Conservation (phyloP, 2,329 filamentous ascomycete species). For the Hymenoscyphus linearis region DNA sequence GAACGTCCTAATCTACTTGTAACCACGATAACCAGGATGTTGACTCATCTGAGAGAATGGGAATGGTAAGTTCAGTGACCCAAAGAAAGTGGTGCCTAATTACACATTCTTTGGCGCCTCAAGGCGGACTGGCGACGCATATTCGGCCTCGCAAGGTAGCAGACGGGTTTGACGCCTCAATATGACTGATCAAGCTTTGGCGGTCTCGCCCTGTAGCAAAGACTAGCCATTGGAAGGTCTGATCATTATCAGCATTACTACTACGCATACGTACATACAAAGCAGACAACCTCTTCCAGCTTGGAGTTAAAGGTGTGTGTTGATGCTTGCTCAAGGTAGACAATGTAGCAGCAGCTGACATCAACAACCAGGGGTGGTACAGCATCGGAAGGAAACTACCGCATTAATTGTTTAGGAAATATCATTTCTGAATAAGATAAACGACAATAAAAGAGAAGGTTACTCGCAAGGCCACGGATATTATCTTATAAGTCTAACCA, state of each 20-base stretch:
- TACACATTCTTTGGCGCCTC: neutral
- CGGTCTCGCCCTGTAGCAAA: neutral
- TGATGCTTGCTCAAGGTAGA: neutral
- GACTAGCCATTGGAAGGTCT: neutral
- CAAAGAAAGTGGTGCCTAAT: neutral
- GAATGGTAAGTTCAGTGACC: neutral
- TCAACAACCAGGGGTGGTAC: neutral
- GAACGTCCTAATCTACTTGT: conserved; percentile 7
- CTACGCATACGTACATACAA: neutral
- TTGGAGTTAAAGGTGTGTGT: neutral
- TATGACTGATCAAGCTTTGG: neutral
- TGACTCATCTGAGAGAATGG: neutral
- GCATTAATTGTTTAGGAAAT: no score
- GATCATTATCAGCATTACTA: no score
- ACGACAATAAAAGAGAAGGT: no score
- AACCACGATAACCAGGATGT: conserved; percentile 5
- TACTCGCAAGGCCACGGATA: no score
- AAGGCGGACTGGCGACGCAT: neutral
- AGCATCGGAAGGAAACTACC: neutral
- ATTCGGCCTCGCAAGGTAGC: neutral
- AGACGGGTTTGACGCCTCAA: neutral
- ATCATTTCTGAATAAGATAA: no score
- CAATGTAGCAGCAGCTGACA: neutral
- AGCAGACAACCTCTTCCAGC: neutral
- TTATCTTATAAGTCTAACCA: no score